Base-by-base conservation (phyloP, 2,329 filamentous ascomycete species). In the Exophiala mesophila region DNA sequence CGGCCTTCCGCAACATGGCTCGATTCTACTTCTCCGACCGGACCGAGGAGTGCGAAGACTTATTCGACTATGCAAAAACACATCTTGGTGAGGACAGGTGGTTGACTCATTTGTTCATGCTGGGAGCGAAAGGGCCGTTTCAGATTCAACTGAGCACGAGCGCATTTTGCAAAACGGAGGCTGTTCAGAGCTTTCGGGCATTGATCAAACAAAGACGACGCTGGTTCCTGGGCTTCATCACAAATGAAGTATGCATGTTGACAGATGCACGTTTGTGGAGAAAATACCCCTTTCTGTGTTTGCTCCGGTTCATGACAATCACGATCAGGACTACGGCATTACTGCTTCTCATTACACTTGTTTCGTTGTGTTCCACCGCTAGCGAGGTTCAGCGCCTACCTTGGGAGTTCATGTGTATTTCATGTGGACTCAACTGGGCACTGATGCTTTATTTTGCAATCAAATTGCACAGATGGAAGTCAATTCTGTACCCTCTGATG, bases 1-100 rank as follows among this genome's bases (percentile, higher is more conserved):
- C 90, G 2, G 92, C 92, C 4, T 97, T 98, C 67, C 78, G 89
- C 44, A 84, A 85, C 59, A 96, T 98, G 88, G 88, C 90, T 59
- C 94, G 94, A 61, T 95, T 95, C 67, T 97, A 98, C 67, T 98
- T 98, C 63, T 88, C 89, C 28, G 90, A 96, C 66, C 94, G 95
- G 63, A 88, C 88, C 3, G 90, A 95, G 63, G 85, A 94, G 59
- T 95, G 88, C 59, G 87, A 94, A 47, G 90, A 97, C 63, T 73
- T 97, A 9, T 98, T 98, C 60, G 90, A 98, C 62, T 97, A 90
- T 60, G 88, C 87, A 43, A 97, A 97, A 68, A 89, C 86, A 57
- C 89, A 97, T 67, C 68, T 97, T 31, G 92, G 92, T 28, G 92
- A 97, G 65, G 92, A 98, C 65, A 78, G 90, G 50, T 97, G 90